Percentiles rank a stretch among this genome's conserved stretches.
Conservation (phyloP, 176 grass and related monocot species). For the Rhynchospora tenuis region DNA sequence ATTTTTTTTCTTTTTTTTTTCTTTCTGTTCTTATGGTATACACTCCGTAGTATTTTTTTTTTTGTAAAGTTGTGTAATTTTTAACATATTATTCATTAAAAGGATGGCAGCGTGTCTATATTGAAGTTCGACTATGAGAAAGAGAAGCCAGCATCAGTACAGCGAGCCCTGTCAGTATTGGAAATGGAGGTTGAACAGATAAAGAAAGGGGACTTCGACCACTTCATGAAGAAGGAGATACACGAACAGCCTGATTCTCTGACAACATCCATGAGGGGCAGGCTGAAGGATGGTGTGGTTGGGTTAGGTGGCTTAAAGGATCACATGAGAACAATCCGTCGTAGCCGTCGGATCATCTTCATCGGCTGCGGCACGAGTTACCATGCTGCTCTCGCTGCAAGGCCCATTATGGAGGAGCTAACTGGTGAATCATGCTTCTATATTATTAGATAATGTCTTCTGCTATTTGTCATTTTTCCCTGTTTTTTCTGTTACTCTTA, state of each 20-base stretch:
- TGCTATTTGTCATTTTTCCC: not conserved
- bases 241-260: slow-evolving; percentile 85
- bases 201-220: slow-evolving; percentile 88
- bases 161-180: slow-evolving; percentile 84
- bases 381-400: slow-evolving; percentile 76
- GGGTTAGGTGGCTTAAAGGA: slow-evolving; percentile 89
- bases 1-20: not conserved
- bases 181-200: slow-evolving; percentile 99
- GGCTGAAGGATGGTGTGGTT: slow-evolving; percentile 63
- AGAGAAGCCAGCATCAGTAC: slow-evolving; percentile 82
- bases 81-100: not conserved
- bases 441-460: not conserved
- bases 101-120: slow-evolving; percentile 87
- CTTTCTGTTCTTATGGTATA: not conserved
- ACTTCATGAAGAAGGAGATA: slow-evolving; percentile 99
- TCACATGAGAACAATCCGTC: slow-evolving; percentile 73
- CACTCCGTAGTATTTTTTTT: not conserved
- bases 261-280: slow-evolving; percentile 92
- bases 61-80: too few species aligned
- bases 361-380: slow-evolving; percentile 97
- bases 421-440: slow-evolving; percentile 39
- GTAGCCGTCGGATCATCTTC: slow-evolving; percentile 73
- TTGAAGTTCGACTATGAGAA: slow-evolving; percentile 75
- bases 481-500: not conserved
- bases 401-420: slow-evolving; percentile 86